phyloP scores from a whole-genome alignment of 2,329 filamentous ascomycete species.

The Verticillium dahliae region DNA sequence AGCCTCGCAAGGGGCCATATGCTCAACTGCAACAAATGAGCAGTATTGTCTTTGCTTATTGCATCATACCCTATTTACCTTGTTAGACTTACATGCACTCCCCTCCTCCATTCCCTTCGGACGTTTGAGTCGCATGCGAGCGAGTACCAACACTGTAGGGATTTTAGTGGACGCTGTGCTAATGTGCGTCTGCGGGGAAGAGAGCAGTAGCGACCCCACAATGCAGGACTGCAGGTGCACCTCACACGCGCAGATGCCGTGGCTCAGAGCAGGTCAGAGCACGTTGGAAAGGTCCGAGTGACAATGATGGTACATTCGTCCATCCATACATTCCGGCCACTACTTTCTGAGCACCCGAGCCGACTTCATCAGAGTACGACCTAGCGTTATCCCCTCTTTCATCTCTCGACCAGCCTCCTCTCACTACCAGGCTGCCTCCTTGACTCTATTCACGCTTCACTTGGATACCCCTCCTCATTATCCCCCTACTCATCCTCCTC shows the following conservation, averaged over 20 bases:
- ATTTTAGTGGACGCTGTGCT: not conserved
- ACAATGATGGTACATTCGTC: not conserved
- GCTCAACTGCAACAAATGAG: no score
- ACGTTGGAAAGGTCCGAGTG: not conserved
- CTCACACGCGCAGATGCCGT: not conserved
- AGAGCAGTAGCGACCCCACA: not conserved
- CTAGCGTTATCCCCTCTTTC: not conserved
- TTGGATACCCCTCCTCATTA: not conserved
- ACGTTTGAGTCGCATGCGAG: no score
- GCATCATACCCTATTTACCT: no score
- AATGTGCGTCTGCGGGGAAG: constrained; percentile 1
- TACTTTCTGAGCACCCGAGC: not conserved
- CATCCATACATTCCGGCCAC: not conserved
- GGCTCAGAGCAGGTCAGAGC: not conserved
- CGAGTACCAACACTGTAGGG: not conserved
- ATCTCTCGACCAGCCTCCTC: constrained; percentile 1
- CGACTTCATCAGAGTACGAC: not conserved
- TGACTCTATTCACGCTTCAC: not conserved
- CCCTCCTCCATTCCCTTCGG: no score
- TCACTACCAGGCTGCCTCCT: not conserved
- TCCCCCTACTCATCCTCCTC: not conserved
- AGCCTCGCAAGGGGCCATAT: no score
- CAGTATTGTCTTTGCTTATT: no score
- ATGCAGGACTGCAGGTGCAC: not conserved
- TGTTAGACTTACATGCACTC: no score